A percentile compares a stretch with the other conserved stretches of the same genome.
Conservation (phyloP, 2,329 filamentous ascomycete genomes). For the Aspergillus versicolor region DNA sequence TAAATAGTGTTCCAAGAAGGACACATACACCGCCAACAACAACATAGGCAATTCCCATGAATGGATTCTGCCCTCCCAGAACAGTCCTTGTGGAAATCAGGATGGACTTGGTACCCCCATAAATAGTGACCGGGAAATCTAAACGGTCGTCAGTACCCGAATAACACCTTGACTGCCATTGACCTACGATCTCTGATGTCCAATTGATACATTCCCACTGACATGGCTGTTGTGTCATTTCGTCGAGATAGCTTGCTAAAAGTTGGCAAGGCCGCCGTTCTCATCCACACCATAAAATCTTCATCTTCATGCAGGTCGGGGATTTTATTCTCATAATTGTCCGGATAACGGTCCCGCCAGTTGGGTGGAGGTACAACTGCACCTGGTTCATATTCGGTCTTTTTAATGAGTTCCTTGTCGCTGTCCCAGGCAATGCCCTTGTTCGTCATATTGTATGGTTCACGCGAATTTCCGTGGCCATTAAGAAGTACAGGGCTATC, state of each 20-base stretch:
- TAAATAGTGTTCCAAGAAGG: slow-evolving; percentile 82
- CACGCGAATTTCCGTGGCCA: slow-evolving; percentile 47
- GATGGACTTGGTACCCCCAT: slow-evolving; percentile 85
- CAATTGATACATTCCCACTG: slow-evolving; percentile 70
- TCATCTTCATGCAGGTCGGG: slow-evolving; percentile 75
- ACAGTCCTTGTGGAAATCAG: slow-evolving; percentile 86
- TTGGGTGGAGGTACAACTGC: slow-evolving; percentile 81
- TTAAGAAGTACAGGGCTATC: slow-evolving; percentile 56
- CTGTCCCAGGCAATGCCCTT: slow-evolving; percentile 82
- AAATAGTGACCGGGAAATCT: slow-evolving; percentile 80
- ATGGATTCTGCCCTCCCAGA: slow-evolving; percentile 92
- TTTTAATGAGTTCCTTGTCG: slow-evolving; percentile 76
- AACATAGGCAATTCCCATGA: slow-evolving; percentile 93
- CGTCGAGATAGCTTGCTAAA: slow-evolving; percentile 92
- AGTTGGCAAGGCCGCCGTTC: slow-evolving; percentile 85
- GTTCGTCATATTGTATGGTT: slow-evolving; percentile 73
- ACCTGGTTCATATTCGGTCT: slow-evolving; percentile 62
- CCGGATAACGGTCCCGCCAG: slow-evolving; percentile 70
- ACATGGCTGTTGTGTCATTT: slow-evolving; percentile 71
- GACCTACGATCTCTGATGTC: slow-evolving; percentile 75
- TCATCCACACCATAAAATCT: slow-evolving; percentile 98
- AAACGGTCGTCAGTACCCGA: slow-evolving; percentile 17
- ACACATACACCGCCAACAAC: slow-evolving; percentile 93
- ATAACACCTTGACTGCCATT: not conserved
- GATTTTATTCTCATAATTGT: slow-evolving; percentile 67